A percentile compares a stretch with the other conserved stretches of the same genome.
These are phyloP conservation scores for Haematococcus sp. DNA, from an alignment of 139 green algal genomes.

Conservation along the genomic window DNA sequence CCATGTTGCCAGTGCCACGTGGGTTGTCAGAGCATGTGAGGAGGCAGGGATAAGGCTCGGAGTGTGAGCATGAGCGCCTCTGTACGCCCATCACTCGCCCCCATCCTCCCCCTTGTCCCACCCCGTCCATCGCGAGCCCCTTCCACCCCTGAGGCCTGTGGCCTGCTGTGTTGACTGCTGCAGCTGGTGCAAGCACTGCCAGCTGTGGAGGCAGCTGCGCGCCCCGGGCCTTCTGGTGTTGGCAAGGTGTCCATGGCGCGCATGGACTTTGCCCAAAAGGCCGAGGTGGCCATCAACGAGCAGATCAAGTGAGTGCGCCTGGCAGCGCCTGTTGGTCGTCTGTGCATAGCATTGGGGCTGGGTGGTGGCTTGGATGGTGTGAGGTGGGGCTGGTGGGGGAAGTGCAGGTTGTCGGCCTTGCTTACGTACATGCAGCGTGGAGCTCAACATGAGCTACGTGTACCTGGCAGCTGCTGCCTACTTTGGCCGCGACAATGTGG, in stretches of 20 bases:
- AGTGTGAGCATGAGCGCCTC: too few species aligned
- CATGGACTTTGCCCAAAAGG: constrained; percentile 54
- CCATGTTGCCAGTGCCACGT: too few species aligned
- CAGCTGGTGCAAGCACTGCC: not conserved
- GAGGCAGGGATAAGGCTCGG: too few species aligned
- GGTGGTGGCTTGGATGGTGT: too few species aligned
- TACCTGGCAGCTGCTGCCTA: constrained; percentile 84
- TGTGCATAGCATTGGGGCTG: too few species aligned
- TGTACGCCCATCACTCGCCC: too few species aligned
- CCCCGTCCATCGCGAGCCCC: not conserved
- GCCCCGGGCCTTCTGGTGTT: constrained; percentile 10
- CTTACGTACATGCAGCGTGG: constrained; percentile 43
- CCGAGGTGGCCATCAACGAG: constrained; percentile 86
- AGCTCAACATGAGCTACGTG: constrained; percentile 80
- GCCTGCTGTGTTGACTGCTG: not conserved
- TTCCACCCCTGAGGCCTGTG: not conserved
- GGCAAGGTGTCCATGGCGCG: constrained; percentile 61
- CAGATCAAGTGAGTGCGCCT: constrained; percentile 82
- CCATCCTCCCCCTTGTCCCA: not conserved
- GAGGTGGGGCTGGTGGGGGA: too few species aligned
- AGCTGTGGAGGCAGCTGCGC: not conserved
- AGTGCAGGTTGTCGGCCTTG: not conserved
- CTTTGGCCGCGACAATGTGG: constrained; percentile 90
- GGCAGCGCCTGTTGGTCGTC: too few species aligned
- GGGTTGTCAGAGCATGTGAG: too few species aligned